Conservation (phyloP, 2,329 filamentous ascomycete genomes). For the Penicillium paneum region DNA sequence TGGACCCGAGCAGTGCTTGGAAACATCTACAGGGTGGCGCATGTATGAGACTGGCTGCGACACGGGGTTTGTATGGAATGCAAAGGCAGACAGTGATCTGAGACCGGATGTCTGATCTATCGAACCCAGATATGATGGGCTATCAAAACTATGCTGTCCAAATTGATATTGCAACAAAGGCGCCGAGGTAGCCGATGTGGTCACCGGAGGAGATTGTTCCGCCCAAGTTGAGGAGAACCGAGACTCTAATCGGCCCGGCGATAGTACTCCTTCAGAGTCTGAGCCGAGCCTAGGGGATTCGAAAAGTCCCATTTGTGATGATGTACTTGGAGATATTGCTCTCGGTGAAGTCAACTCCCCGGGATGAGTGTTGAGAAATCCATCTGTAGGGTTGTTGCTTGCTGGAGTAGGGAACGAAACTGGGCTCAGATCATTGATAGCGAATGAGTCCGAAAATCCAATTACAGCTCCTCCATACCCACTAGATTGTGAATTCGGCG, state of each 20-base stretch:
- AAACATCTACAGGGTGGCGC: conserved; percentile 30
- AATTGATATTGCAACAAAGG: conserved; percentile 20
- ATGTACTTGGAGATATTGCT: conserved; percentile 16
- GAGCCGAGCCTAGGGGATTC: conserved; percentile 15
- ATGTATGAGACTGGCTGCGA: conserved; percentile 38
- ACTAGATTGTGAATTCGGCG: conserved; percentile 29
- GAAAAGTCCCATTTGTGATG: conserved; percentile 12
- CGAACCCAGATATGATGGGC: conserved; percentile 19
- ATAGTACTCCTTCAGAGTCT: conserved; percentile 7
- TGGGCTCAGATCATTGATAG: conserved; percentile 9
- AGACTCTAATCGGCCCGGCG: conserved; percentile 13
- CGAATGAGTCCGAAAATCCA: conserved; percentile 11
- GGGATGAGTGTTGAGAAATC: conserved; percentile 10
- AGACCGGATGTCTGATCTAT: conserved; percentile 27
- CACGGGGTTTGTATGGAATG: conserved; percentile 31
- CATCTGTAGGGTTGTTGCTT: conserved; percentile 13
- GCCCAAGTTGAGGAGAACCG: conserved; percentile 22
- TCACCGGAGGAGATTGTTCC: conserved; percentile 18
- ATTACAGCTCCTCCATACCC: conserved; percentile 22
- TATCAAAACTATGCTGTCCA: conserved; percentile 15
- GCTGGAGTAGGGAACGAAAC: conserved; percentile 11
- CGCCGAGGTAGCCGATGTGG: conserved; percentile 13
- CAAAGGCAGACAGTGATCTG: conserved; percentile 27
- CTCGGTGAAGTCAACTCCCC: conserved; percentile 14
- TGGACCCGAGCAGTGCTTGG: conserved; percentile 37